Evolutionary conservation across 2,329 filamentous ascomycete genomes (phyloP).

Genomic region (Cladorrhinum sp.): DNA sequence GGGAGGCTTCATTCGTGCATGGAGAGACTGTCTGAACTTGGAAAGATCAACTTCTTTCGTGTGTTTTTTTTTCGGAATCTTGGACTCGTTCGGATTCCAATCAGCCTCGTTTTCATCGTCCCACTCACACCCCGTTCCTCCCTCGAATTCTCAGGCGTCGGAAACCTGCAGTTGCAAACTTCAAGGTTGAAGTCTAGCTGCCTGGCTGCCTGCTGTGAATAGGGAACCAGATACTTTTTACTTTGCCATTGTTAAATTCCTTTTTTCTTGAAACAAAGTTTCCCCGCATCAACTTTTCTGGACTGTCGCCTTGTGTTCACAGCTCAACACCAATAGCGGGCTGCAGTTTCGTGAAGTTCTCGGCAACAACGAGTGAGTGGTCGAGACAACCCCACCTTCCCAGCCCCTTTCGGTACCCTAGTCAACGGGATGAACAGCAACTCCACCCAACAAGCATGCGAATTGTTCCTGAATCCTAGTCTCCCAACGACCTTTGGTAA

Average conservation of each 20-base stretch:
- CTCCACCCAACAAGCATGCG: background rate
- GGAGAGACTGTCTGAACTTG: too few relatives aligned
- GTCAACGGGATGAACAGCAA: background rate
- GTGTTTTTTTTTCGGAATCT: too few relatives aligned
- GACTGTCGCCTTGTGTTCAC: background rate
- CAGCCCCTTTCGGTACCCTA: background rate
- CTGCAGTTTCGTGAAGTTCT: background rate
- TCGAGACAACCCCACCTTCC: background rate
- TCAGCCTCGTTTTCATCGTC: too few relatives aligned
- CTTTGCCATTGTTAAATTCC: too few relatives aligned
- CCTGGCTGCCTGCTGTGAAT: background rate
- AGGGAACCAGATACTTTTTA: background rate
- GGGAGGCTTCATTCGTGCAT: too few relatives aligned
- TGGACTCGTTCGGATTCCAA: too few relatives aligned
- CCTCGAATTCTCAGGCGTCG: background rate
- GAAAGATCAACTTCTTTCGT: too few relatives aligned
- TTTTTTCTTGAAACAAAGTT: background rate
- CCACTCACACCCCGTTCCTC: background rate
- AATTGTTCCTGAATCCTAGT: background rate
- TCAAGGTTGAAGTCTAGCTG: background rate
- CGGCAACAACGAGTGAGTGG: background rate
- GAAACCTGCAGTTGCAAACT: background rate
- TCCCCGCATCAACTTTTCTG: background rate
- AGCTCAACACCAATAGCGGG: background rate
- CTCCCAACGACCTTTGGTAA: background rate